Evolutionary conservation across 2,329 filamentous ascomycete species (phyloP).

Genomic region (Penicillium vulpinum): DNA sequence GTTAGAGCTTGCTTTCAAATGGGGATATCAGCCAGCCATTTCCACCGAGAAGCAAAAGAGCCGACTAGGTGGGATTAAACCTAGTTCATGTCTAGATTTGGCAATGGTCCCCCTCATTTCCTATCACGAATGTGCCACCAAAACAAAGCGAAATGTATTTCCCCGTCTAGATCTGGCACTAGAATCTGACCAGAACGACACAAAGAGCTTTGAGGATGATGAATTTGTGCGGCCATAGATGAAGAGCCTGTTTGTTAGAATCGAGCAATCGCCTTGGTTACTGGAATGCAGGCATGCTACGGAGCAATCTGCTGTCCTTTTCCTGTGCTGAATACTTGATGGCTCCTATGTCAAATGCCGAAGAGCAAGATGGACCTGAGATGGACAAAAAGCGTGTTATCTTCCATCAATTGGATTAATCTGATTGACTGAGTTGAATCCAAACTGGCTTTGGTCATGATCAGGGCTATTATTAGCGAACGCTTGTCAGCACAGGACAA

Average conservation of each 20-base stretch:
- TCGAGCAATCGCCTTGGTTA: neutral
- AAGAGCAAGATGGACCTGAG: neutral
- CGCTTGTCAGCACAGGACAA: neutral
- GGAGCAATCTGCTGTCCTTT: neutral
- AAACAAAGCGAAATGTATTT: neutral
- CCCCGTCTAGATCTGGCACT: neutral
- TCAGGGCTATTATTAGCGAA: neutral
- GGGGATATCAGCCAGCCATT: neutral
- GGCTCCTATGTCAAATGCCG: neutral
- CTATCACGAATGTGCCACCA: neutral
- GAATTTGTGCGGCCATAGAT: neutral
- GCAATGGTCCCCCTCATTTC: neutral
- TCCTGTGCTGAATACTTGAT: neutral
- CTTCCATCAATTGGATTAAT: neutral
- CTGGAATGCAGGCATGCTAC: conserved; percentile 1
- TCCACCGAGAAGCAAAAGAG: neutral
- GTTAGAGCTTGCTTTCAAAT: neutral
- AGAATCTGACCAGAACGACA: neutral
- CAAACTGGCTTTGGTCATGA: neutral
- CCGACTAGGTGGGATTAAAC: too few species aligned
- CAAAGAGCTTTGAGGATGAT: neutral
- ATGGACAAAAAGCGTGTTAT: too few species aligned
- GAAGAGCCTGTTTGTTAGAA: neutral
- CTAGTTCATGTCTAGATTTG: neutral
- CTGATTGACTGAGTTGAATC: neutral